A percentile compares a stretch with the other conserved stretches of the same genome.
These are phyloP conservation scores for Ganoderma lucidum DNA, from an alignment of 1,284 basidiomycete genomes.

Conservation along the genomic window DNA sequence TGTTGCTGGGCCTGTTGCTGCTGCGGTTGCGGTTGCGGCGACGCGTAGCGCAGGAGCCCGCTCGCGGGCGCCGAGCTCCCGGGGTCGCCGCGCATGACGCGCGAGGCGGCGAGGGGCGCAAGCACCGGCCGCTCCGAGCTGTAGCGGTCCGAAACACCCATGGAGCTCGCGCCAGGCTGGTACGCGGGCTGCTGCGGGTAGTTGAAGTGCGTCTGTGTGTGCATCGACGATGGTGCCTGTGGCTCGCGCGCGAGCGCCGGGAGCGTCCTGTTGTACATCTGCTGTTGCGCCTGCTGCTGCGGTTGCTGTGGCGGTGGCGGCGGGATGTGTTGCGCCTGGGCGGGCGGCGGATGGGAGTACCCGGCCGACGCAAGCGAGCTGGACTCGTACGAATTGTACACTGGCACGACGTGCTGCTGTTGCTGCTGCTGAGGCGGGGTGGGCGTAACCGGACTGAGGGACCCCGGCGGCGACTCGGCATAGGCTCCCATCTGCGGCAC, in stretches of 20 bases:
- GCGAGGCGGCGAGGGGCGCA: conserved; percentile 35
- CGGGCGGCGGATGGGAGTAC: conserved; percentile 29
- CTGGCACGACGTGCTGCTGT: conserved; percentile 17
- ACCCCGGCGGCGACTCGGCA: conserved; percentile 25
- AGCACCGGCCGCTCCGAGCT: conserved; percentile 35
- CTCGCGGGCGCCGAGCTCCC: background rate
- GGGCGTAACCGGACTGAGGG: conserved; percentile 23
- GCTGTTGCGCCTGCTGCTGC: conserved; percentile 16
- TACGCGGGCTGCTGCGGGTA: conserved; percentile 19
- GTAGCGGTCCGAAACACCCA: conserved; percentile 7
- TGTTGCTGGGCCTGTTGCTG: background rate
- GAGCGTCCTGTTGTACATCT: conserved; percentile 24
- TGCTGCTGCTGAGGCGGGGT: conserved; percentile 11
- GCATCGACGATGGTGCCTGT: conserved; percentile 15
- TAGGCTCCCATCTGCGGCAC: conserved; percentile 20
- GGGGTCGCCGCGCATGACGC: conserved; percentile 26
- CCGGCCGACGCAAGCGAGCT: conserved; percentile 30
- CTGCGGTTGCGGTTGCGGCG: conserved; percentile 18
- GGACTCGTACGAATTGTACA: conserved; percentile 30
- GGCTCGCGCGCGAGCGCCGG: conserved; percentile 25
- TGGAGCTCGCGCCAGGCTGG: conserved; percentile 9
- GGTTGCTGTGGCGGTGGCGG: conserved; percentile 10
- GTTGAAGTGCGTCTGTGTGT: conserved; percentile 19
- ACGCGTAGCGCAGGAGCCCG: conserved; percentile 17
- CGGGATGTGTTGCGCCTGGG: conserved; percentile 14